Evolutionary conservation across 2,329 filamentous ascomycete genomes (phyloP).

Genomic region (Decorospora gaudefroyi): DNA sequence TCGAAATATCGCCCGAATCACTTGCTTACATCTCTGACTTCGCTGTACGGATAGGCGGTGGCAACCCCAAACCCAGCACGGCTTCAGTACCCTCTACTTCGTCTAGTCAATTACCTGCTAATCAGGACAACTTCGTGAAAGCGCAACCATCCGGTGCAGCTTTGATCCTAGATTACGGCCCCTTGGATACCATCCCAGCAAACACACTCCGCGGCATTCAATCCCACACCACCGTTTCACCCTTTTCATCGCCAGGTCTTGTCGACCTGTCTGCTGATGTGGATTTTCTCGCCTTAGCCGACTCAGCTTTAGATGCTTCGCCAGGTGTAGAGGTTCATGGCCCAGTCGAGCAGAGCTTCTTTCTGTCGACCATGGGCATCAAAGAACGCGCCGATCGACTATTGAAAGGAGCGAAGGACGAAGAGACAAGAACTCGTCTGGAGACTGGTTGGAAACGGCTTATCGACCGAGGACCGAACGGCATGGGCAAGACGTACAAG

Average conservation of each 20-base stretch:
- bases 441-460: constrained; percentile 78
- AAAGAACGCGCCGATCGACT: constrained; percentile 48
- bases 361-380: constrained; percentile 81
- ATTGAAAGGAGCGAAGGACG: constrained; percentile 45
- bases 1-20: constrained; percentile 90
- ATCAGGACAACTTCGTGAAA: constrained; percentile 55
- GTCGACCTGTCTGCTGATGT: constrained; percentile 93
- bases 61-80: constrained; percentile 28
- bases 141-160: constrained; percentile 75
- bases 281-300: constrained; percentile 85
- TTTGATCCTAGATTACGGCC: constrained; percentile 94
- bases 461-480: constrained; percentile 77
- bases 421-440: constrained; percentile 55
- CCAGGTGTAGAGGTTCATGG: constrained; percentile 88
- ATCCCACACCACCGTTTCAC: constrained; percentile 73
- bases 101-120: constrained; percentile 18
- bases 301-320: constrained; percentile 75
- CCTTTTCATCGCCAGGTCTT: constrained; percentile 76
- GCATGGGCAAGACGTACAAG: constrained; percentile 96
- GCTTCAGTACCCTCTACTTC: constrained; percentile 50
- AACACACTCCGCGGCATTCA: constrained; percentile 92
- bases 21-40: constrained; percentile 80
- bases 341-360: constrained; percentile 81
- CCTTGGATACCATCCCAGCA: constrained; percentile 73
- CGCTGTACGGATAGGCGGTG: constrained; percentile 79